Evolutionary conservation across 441 rosid species (phyloP).

Genomic region (Bruguiera hainesii): DNA sequence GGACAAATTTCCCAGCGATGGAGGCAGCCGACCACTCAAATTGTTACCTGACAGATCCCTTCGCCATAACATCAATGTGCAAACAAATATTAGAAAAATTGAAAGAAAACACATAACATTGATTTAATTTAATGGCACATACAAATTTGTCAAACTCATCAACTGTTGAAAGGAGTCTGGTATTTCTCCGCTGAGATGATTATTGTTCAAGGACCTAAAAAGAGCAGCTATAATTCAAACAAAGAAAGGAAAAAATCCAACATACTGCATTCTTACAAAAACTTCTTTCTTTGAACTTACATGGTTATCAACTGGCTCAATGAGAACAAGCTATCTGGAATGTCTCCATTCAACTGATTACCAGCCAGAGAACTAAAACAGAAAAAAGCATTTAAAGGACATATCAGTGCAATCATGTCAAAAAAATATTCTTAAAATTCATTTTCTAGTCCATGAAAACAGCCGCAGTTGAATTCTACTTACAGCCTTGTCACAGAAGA

Average conservation of each 20-base stretch:
- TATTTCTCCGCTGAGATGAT: conserved; percentile 60
- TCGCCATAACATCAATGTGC: conserved; percentile 23
- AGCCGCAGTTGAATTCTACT: conserved; percentile 21
- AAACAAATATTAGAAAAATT: conserved; percentile 11
- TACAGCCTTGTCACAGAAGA: conserved; percentile 60
- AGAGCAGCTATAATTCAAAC: conserved; percentile 12
- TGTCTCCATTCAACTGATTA: conserved; percentile 55
- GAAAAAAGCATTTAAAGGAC: conserved; percentile 4
- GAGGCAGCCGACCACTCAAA: conserved; percentile 67
- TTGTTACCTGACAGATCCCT: conserved; percentile 80
- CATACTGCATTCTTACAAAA: neutral
- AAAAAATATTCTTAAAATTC: neutral
- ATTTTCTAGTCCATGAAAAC: conserved; percentile 8
- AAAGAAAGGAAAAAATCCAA: neutral
- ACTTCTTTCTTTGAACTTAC: conserved; percentile 32
- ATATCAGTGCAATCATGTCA: neutral
- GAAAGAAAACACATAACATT: neutral
- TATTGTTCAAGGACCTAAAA: conserved; percentile 62
- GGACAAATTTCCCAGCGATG: conserved; percentile 25
- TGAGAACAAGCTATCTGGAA: conserved; percentile 45
- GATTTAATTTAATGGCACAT: conserved; percentile 19
- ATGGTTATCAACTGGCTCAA: conserved; percentile 41
- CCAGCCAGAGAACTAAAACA: conserved; percentile 55
- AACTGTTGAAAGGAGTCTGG: conserved; percentile 72
- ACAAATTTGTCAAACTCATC: conserved; percentile 57